Percentiles rank a stretch among this genome's conserved stretches.
Evolutionary conservation across 2,329 filamentous ascomycete genomes (phyloP).

Genomic region (Ceratocystis eucalypticola): DNA sequence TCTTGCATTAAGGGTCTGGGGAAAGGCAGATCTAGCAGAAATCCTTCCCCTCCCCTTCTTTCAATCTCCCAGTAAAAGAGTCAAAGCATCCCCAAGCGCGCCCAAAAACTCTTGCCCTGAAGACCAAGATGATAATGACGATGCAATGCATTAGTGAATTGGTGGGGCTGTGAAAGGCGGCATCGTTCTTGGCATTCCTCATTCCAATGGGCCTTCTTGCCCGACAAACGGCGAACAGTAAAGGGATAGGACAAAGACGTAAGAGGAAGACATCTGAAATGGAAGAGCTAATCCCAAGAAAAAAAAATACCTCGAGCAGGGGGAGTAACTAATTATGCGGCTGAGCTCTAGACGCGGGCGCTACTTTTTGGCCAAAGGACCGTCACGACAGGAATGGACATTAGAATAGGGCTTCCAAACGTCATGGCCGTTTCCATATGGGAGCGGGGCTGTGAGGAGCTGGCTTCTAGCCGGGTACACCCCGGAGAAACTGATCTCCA

Average conservation of each 20-base stretch:
- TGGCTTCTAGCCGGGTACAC: constrained; percentile 1
- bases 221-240: not conserved
- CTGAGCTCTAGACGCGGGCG: not conserved
- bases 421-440: not conserved
- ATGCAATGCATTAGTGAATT: not conserved
- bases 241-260: not conserved
- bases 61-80: not conserved
- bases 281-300: not conserved
- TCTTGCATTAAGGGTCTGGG: not conserved
- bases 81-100: not conserved
- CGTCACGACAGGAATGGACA: not conserved
- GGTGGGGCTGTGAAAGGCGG: not conserved
- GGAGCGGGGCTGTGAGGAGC: not conserved
- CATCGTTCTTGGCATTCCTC: constrained; percentile 7
- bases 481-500: not conserved
- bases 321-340: not conserved
- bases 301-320: not conserved
- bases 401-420: not conserved
- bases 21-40: not conserved
- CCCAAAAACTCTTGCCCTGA: not conserved
- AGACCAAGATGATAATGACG: not conserved
- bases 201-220: not conserved
- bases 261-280: not conserved
- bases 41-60: not conserved
- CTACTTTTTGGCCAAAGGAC: not conserved